Base-by-base conservation (phyloP, 2,329 filamentous ascomycete species). In the Akanthomyces uredinophilus region DNA sequence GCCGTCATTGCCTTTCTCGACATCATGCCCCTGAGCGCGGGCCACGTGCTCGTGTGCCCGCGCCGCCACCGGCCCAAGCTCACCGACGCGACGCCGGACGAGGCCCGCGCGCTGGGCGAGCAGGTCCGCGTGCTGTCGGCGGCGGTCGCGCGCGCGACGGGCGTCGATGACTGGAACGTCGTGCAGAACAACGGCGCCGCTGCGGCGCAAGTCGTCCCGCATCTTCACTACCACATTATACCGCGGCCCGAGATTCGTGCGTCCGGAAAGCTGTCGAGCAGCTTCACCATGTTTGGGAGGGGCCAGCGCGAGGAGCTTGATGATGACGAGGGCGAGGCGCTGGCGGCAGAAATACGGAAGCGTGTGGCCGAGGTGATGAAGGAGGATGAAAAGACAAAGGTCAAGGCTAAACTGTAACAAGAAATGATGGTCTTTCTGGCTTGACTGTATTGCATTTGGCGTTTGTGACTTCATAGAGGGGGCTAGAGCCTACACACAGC, bases 211-310 rank as follows among this genome's bases (percentile, higher is more conserved):
- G 92, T 96, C 18, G 92, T 98, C 2, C 89, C 90, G 24, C 94
- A 98, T 74, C 88, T 96, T 54, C 94, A 99, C 74, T 98, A 96
- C 73, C 95, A 99, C 69, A 83, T 98, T 58, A 96, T 99, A 39
- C 94, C 94, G 0, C 79, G 94, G 43, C 92, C 93, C 0, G 86
- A 89, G 76, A 83, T 83, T 63, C 79, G 78, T 66, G 83, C 78
- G 52, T 82, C 79, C 66, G 81, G 78, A 7, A 72, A 77, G 52
- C 78, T 77, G 68, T 83, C 83, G 63, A 81, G 84, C 78, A 87
- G 86, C 71, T 93, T 92, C 77, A 91, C 88, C 52, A 93, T 93
- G 90, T 94, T 94, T 77, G 91, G 90, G 1, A 76, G 87, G 16
- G 91, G 91, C 0, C 80, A 83, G 70, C 78, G 91, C 61, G 85